Percentiles rank a stretch among this genome's conserved stretches.
These are phyloP conservation scores for Dipteronia dyeriana DNA, from an alignment of 345 rosid species.

Conservation along the genomic window DNA sequence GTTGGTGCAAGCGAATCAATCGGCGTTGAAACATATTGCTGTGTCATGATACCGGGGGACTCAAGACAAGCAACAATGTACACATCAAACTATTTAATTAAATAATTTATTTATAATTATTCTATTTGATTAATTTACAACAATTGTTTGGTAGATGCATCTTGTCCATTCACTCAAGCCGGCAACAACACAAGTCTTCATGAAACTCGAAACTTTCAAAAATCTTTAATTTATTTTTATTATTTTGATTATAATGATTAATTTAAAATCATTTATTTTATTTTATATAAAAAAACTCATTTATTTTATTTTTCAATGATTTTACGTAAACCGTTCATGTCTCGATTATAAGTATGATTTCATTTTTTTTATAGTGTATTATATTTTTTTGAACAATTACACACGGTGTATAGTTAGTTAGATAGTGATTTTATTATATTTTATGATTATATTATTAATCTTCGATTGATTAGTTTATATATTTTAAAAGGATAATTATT, in stretches of 20 bases:
- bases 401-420: neutral
- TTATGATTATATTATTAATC: neutral
- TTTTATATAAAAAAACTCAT: no score
- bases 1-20: no score
- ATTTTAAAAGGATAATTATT: neutral
- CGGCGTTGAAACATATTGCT: no score
- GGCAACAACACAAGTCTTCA: slow-evolving; percentile 7
- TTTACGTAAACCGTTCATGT: neutral
- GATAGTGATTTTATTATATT: neutral
- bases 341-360: neutral
- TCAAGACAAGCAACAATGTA: neutral
- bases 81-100: neutral
- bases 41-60: no score
- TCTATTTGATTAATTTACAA: neutral
- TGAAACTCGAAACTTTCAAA: neutral
- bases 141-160: neutral
- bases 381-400: no score
- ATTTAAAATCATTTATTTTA: neutral
- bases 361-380: no score
- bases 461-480: neutral
- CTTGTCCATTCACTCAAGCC: slow-evolving; percentile 6
- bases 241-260: neutral
- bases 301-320: neutral
- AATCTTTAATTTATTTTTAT: no score
- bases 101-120: neutral